Conservation (phyloP, 768 basidiomycete genomes). For the Steccherinum ochraceum region DNA sequence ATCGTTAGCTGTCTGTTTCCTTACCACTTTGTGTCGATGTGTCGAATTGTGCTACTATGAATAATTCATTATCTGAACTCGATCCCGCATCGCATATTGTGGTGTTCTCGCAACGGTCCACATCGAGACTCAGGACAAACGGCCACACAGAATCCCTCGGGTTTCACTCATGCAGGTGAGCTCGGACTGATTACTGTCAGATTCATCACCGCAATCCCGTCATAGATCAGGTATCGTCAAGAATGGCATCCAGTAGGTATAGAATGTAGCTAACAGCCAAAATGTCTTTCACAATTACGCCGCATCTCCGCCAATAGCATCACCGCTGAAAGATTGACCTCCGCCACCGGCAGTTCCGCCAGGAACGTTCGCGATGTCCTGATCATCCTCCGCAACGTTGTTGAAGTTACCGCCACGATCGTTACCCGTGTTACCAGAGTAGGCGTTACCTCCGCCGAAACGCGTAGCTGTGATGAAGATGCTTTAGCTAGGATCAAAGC, state of each 20-base stretch:
- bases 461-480: not conserved
- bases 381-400: slow-evolving; percentile 8
- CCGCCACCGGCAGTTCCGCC: slow-evolving; percentile 19
- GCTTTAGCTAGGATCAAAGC: no score
- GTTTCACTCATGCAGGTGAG: no score
- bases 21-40: slow-evolving; percentile 4
- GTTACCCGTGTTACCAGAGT: slow-evolving; percentile 7
- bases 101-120: not conserved
- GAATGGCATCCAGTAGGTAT: not conserved
- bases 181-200: slow-evolving; percentile 6
- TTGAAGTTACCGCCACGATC: slow-evolving; percentile 12
- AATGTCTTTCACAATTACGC: not conserved
- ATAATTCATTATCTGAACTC: not conserved
- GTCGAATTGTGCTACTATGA: slow-evolving; percentile 17
- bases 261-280: not conserved
- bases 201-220: slow-evolving; percentile 1
- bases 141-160: no score
- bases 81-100: not conserved
- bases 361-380: slow-evolving; percentile 12
- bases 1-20: slow-evolving; percentile 14
- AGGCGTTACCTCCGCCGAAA: slow-evolving; percentile 13
- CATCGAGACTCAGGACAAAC: no score
- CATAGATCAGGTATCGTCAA: not conserved
- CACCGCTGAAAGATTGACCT: slow-evolving; percentile 16
- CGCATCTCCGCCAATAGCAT: slow-evolving; percentile 15